These are phyloP conservation scores for Metschnikowia henanensis DNA, from an alignment of 805 yeast species.

Conservation along the genomic window DNA sequence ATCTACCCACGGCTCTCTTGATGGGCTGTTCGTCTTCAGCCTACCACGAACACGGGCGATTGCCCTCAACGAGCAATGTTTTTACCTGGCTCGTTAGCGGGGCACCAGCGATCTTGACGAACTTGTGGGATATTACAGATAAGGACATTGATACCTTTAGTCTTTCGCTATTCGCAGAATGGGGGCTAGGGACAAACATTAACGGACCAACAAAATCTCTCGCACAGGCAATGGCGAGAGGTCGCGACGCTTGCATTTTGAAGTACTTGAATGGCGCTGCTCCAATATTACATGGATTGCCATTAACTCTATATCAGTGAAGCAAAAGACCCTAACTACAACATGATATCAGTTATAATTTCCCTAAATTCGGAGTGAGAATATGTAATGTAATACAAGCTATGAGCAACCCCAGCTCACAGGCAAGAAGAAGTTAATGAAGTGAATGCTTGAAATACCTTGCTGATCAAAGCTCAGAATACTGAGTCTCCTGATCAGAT, in stretches of 20 bases:
- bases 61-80: slow-evolving; percentile 77
- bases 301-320: slow-evolving; percentile 35
- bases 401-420: background rate
- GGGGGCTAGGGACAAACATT: slow-evolving; percentile 54
- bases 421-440: background rate
- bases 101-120: slow-evolving; percentile 78
- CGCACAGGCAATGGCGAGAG: slow-evolving; percentile 54
- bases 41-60: slow-evolving; percentile 52
- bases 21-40: slow-evolving; percentile 92
- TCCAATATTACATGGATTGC: slow-evolving; percentile 88
- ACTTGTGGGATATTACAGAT: slow-evolving; percentile 97
- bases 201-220: slow-evolving; percentile 29
- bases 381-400: background rate
- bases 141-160: slow-evolving; percentile 88
- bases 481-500: slow-evolving; percentile 15
- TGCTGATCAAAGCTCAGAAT: slow-evolving; percentile 4
- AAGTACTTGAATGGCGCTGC: slow-evolving; percentile 88
- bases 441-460: background rate
- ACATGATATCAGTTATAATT: no score
- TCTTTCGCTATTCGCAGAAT: slow-evolving; percentile 53
- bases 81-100: slow-evolving; percentile 78
- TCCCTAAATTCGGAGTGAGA: slow-evolving; percentile 2
- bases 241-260: slow-evolving; percentile 70
- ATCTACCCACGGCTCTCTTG: slow-evolving; percentile 61
- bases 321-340: background rate